Evolutionary conservation across 768 basidiomycete genomes (phyloP), one percentile per base, ranked within the genome.

Genomic region (Gautieria morchelliformis): DNA sequence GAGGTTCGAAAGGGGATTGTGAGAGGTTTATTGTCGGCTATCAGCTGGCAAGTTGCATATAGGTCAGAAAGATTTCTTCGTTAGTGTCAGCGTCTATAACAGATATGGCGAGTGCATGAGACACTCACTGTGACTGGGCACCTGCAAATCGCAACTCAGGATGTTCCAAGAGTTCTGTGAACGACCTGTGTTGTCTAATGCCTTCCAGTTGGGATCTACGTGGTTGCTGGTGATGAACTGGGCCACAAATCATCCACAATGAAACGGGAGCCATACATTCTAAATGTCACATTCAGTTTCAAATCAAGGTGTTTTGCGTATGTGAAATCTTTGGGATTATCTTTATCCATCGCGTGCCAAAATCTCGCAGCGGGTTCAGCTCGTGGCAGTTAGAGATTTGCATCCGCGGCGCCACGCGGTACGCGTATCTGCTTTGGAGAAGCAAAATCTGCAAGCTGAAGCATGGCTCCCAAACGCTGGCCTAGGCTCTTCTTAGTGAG

Each of bases 1-100:
- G 89, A 83, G 1, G 95, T 97, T 40, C 90, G 83, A 68, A 89
- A 92, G 0, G 93, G 89, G 33, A 95, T 88, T 0, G 93, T 93
- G 44, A 95, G 74, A 0, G 90, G 91, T 65, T 93, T 92, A 69
- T 95, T 95, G 68, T 96, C 92, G 11, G 92, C 89, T 59, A 90
- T 78, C 15, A 99, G 83, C 67, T 95, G 90, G 67, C 91, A 87
- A 11, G 89, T 92, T 53, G 97, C 87, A 71, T 92, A 95, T 58
- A 98, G 80, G 71, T 98, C 96, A 67, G 93, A 89, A 62, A 87
- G 81, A 14, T 82, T 84, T 62, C 93, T 96, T 72, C 67, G 70
- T 69, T 70, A 61, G 60, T 55, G 32, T 47, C 45, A 54, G 30
- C 12, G 12, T 56, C n/a, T 58, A 52, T 52, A 56, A 52, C 59